Percentiles rank a stretch among this genome's conserved stretches.
Evolutionary conservation across 2,329 filamentous ascomycete species (phyloP).

Genomic region (Conoideocrella luteorostrata): DNA sequence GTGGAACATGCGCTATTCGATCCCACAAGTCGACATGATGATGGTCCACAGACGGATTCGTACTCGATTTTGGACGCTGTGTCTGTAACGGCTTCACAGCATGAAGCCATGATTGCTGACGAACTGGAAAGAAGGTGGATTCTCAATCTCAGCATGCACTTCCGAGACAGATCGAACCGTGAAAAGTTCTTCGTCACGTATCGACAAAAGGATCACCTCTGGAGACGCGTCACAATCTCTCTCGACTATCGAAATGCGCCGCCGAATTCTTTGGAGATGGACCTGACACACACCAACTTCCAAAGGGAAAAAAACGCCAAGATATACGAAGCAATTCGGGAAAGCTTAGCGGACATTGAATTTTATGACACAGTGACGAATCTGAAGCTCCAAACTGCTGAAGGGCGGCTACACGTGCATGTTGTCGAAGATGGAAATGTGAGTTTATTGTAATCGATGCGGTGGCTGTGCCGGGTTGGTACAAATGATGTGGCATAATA

Average conservation of each 20-base stretch:
- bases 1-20: not conserved
- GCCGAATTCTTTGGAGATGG: slow-evolving; percentile 75
- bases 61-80: slow-evolving; percentile 34
- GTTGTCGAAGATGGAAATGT: slow-evolving; percentile 93
- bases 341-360: slow-evolving; percentile 86
- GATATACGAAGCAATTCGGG: slow-evolving; percentile 91
- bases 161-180: slow-evolving; percentile 81
- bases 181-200: slow-evolving; percentile 99
- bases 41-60: slow-evolving; percentile 21
- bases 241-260: slow-evolving; percentile 83
- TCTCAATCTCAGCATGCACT: slow-evolving; percentile 96
- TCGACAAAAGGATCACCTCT: slow-evolving; percentile 69
- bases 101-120: slow-evolving; percentile 62
- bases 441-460: slow-evolving; percentile 22
- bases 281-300: slow-evolving; percentile 69
- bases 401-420: slow-evolving; percentile 86
- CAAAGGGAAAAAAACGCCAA: slow-evolving; percentile 89
- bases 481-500: not conserved
- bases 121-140: slow-evolving; percentile 91
- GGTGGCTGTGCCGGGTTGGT: no score
- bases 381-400: slow-evolving; percentile 82
- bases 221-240: slow-evolving; percentile 87
- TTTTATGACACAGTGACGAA: slow-evolving; percentile 97
- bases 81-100: slow-evolving; percentile 45
- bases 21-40: slow-evolving; percentile 7